phyloP scores from a whole-genome alignment of 495 filamentous ascomycete species.

The Bathelium albidoporum region DNA sequence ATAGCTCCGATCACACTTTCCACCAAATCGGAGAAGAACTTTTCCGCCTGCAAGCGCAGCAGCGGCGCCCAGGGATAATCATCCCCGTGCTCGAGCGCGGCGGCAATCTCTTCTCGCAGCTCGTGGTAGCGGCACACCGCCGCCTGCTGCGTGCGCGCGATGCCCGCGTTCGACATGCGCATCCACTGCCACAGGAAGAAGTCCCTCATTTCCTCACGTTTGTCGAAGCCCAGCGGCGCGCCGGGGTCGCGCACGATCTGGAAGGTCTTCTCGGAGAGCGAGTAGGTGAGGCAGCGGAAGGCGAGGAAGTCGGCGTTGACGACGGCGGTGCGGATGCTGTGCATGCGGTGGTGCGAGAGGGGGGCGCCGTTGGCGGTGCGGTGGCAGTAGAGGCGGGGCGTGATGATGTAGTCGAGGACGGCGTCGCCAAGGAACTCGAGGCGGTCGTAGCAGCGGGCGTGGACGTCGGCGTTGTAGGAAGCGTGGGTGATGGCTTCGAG shows the following conservation, averaged over 20 bases:
- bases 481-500: constrained; percentile 79
- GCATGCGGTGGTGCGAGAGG: constrained; percentile 58
- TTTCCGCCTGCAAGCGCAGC: constrained; percentile 53
- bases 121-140: constrained; percentile 40
- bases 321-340: constrained; percentile 59
- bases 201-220: constrained; percentile 11
- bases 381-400: constrained; percentile 39
- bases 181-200: constrained; percentile 60
- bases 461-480: constrained; percentile 48
- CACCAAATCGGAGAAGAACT: constrained; percentile 79
- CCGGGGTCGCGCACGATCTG: constrained; percentile 22
- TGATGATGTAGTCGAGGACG: constrained; percentile 69
- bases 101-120: constrained; percentile 40
- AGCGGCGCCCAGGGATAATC: constrained; percentile 71
- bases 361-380: constrained; percentile 29
- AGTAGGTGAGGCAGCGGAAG: constrained; percentile 61
- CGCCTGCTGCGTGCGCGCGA: constrained; percentile 34
- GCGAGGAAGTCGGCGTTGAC: constrained; percentile 83
- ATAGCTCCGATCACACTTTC: constrained; percentile 77
- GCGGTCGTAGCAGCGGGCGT: constrained; percentile 62
- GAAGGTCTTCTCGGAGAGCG: constrained; percentile 25
- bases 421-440: constrained; percentile 89
- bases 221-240: constrained; percentile 6
- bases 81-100: constrained; percentile 36
- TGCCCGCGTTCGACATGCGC: constrained; percentile 40